A percentile compares a stretch with the other conserved stretches of the same genome.
Conservation (phyloP, 2,329 filamentous ascomycete genomes). For the Fusarium sp. region DNA sequence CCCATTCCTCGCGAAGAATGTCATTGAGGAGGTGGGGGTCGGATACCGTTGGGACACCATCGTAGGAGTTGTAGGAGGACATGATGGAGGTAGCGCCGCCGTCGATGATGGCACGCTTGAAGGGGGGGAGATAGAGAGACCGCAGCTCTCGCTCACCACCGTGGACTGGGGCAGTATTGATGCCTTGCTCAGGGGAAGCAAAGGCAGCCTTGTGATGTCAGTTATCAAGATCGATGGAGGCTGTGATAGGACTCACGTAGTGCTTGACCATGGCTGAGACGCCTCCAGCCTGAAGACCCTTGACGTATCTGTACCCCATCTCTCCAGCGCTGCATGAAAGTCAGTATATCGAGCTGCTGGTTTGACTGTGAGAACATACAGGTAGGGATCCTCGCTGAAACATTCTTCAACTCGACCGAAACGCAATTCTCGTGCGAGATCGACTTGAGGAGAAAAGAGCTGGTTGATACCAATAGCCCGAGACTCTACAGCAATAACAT, state of each 20-base stretch:
- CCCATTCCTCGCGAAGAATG: slow-evolving; percentile 79
- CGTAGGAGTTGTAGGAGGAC: slow-evolving; percentile 81
- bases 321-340: slow-evolving; percentile 65
- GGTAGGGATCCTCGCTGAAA: slow-evolving; percentile 76
- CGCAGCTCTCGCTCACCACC: slow-evolving; percentile 67
- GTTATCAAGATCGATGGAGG: not conserved
- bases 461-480: slow-evolving; percentile 78
- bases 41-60: slow-evolving; percentile 76
- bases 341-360: slow-evolving; percentile 14
- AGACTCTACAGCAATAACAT: slow-evolving; percentile 74
- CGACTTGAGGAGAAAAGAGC: slow-evolving; percentile 77
- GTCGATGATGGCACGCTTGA: slow-evolving; percentile 79
- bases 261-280: slow-evolving; percentile 82
- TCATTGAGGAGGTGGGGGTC: slow-evolving; percentile 75
- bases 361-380: slow-evolving; percentile 55
- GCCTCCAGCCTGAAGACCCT: slow-evolving; percentile 72
- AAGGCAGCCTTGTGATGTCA: slow-evolving; percentile 64
- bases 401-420: slow-evolving; percentile 82
- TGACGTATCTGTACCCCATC: slow-evolving; percentile 70
- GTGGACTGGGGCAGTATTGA: slow-evolving; percentile 74
- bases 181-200: slow-evolving; percentile 76
- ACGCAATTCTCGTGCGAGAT: slow-evolving; percentile 77
- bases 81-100: slow-evolving; percentile 77
- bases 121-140: slow-evolving; percentile 69
- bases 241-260: slow-evolving; percentile 61